Evolutionary conservation across 2,329 filamentous ascomycete genomes (phyloP).

Genomic region (Botryotinia calthae): DNA sequence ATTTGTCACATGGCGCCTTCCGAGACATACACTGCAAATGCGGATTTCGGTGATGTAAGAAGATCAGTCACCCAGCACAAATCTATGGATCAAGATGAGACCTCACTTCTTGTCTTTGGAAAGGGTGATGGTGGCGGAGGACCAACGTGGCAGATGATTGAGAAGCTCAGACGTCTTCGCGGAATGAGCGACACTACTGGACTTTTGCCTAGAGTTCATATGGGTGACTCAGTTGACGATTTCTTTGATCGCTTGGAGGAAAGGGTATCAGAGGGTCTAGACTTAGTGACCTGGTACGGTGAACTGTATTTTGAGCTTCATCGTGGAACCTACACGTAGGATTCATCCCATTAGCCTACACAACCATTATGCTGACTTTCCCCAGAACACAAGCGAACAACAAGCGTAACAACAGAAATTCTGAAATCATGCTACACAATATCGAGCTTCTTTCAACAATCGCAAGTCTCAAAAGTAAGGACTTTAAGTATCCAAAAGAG

Average conservation of each 20-base stretch:
- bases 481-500: slow-evolving; percentile 87
- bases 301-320: slow-evolving; percentile 98
- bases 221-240: slow-evolving; percentile 88
- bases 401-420: slow-evolving; percentile 87
- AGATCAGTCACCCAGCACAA: slow-evolving; percentile 91
- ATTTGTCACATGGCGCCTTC: slow-evolving; percentile 96
- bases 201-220: slow-evolving; percentile 78
- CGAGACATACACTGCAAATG: slow-evolving; percentile 93
- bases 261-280: slow-evolving; percentile 58
- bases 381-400: slow-evolving; percentile 84
- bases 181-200: slow-evolving; percentile 87
- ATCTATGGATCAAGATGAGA: slow-evolving; percentile 88
- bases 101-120: slow-evolving; percentile 88
- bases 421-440: slow-evolving; percentile 81
- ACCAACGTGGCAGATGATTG: slow-evolving; percentile 88
- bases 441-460: slow-evolving; percentile 85
- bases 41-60: slow-evolving; percentile 90
- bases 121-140: slow-evolving; percentile 96
- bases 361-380: background rate
- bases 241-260: slow-evolving; percentile 86
- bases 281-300: slow-evolving; percentile 94
- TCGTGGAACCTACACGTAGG: slow-evolving; percentile 81
- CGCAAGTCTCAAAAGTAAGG: slow-evolving; percentile 64
- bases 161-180: slow-evolving; percentile 90
- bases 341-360: background rate